phyloP scores from a whole-genome alignment of 345 rosid genomes.

The Moricandia moricandioides region DNA sequence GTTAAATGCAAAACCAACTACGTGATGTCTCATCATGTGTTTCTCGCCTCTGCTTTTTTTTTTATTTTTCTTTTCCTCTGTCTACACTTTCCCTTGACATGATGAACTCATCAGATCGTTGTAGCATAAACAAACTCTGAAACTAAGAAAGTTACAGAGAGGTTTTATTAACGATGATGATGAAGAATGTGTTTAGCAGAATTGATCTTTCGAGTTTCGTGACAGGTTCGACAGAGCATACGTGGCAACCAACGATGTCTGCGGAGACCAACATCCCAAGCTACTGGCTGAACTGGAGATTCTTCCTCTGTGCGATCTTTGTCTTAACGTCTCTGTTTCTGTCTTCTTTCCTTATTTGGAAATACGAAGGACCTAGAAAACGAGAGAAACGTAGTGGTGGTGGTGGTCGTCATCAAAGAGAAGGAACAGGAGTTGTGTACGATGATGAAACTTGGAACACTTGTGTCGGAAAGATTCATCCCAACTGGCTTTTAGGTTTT shows the following conservation, averaged over 20 bases:
- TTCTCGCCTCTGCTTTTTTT: slow-evolving; percentile 24
- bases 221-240: slow-evolving; percentile 55
- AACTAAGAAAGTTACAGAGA: not conserved
- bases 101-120: not conserved
- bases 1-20: slow-evolving; percentile 17
- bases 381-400: slow-evolving; percentile 5
- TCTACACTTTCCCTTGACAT: not conserved
- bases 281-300: slow-evolving; percentile 93
- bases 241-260: slow-evolving; percentile 63
- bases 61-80: not conserved
- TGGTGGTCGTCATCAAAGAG: slow-evolving; percentile 7
- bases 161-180: not conserved
- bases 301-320: slow-evolving; percentile 61
- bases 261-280: slow-evolving; percentile 60
- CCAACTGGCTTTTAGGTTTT: slow-evolving; percentile 69
- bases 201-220: slow-evolving; percentile 49
- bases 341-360: slow-evolving; percentile 69
- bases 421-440: slow-evolving; percentile 40
- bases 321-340: slow-evolving; percentile 43
- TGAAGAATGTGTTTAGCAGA: slow-evolving; percentile 22
- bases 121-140: not conserved
- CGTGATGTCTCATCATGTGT: slow-evolving; percentile 34
- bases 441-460: slow-evolving; percentile 79
- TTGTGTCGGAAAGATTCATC: slow-evolving; percentile 57
- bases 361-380: slow-evolving; percentile 52